Conservation (phyloP, 2,329 filamentous ascomycete species). For the Xylariaceae sp. region DNA sequence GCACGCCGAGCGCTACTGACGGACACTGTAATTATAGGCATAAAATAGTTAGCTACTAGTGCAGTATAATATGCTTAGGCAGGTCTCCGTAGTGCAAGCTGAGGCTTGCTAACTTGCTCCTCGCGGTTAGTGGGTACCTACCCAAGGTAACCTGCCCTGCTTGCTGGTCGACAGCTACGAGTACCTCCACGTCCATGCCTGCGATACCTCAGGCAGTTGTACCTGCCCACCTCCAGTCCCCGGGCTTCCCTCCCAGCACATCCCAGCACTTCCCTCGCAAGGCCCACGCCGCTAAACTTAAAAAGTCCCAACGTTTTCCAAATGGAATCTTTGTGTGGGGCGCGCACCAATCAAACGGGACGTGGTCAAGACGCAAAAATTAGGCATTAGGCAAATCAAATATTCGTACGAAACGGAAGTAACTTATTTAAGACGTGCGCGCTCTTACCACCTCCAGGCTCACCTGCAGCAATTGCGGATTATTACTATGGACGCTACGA, state of each 20-base stretch:
- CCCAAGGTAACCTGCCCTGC: neutral
- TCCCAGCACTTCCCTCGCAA: neutral
- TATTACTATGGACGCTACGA: no score
- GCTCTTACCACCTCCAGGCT: no score
- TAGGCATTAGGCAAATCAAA: no score
- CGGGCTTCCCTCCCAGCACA: neutral
- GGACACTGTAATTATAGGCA: neutral
- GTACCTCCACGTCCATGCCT: neutral
- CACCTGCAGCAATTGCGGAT: no score
- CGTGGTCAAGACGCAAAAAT: neutral
- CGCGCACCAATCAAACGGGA: neutral
- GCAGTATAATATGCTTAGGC: neutral
- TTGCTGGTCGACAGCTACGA: neutral
- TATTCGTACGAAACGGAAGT: no score
- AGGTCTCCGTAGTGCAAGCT: neutral
- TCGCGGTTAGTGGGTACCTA: neutral
- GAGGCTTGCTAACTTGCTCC: neutral
- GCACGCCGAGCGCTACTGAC: neutral
- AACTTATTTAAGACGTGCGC: neutral
- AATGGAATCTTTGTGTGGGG: slow-evolving; percentile 3
- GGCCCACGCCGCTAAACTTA: slow-evolving; percentile 12
- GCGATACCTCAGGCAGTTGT: no score
- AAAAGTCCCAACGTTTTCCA: slow-evolving; percentile 6
- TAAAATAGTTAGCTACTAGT: neutral
- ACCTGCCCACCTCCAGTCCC: no score